These are phyloP conservation scores for Paraconiothyrium brasiliense DNA, from an alignment of 2,329 filamentous ascomycete genomes.

Conservation along the genomic window DNA sequence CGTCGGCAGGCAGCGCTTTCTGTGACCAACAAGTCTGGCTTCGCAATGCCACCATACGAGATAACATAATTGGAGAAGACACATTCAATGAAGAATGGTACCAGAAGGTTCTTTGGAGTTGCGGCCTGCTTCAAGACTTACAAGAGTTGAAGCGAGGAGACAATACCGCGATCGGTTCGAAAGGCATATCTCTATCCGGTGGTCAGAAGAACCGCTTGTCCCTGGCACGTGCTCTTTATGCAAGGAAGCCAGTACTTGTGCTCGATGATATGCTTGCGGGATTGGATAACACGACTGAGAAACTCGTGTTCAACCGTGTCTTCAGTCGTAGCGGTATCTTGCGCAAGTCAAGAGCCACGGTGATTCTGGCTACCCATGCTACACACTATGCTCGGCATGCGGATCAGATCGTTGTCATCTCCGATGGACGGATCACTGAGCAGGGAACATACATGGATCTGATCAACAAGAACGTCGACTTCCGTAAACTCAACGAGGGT, in stretches of 20 bases:
- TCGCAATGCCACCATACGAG: constrained; percentile 33
- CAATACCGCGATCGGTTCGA: constrained; percentile 56
- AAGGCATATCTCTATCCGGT: constrained; percentile 58
- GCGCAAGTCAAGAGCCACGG: constrained; percentile 35
- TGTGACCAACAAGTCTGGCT: constrained; percentile 43
- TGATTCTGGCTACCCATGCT: constrained; percentile 26
- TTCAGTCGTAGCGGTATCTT: constrained; percentile 55
- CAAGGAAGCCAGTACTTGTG: constrained; percentile 54
- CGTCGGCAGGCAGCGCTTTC: constrained; percentile 28
- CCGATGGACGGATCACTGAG: constrained; percentile 19
- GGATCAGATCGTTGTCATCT: constrained; percentile 20
- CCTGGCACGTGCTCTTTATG: constrained; percentile 59
- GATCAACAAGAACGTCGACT: constrained; percentile 15
- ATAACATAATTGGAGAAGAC: constrained; percentile 39
- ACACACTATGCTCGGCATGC: constrained; percentile 21
- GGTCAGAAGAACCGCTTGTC: constrained; percentile 58
- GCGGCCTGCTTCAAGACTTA: constrained; percentile 25
- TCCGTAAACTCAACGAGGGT: constrained; percentile 14
- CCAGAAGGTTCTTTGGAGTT: constrained; percentile 28
- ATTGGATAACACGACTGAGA: constrained; percentile 57
- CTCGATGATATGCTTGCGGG: constrained; percentile 60
- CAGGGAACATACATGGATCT: constrained; percentile 22
- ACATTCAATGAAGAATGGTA: constrained; percentile 35
- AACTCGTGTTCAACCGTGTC: constrained; percentile 55
- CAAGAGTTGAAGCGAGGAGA: constrained; percentile 27